Conservation (phyloP, 495 filamentous ascomycete species). For the Emericellopsis terricola region DNA sequence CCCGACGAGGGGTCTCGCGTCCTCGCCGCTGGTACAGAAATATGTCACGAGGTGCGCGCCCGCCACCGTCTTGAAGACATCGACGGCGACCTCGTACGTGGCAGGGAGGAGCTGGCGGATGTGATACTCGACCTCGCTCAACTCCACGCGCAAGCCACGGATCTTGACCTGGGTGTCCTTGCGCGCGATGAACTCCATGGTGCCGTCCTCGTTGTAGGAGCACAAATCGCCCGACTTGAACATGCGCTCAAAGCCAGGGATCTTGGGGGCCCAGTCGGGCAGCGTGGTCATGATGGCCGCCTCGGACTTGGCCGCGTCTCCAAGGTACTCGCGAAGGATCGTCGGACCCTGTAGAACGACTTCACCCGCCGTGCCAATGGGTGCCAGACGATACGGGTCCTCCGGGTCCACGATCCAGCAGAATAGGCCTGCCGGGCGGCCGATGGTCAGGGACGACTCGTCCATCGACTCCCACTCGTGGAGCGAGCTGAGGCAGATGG, state of each 20-base stretch:
- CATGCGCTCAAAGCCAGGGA: constrained; percentile 5
- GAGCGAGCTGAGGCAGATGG: constrained; percentile 9
- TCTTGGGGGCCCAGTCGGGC: constrained; percentile 2
- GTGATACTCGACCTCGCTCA: constrained; percentile 1
- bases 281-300: background rate
- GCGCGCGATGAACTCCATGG: constrained; percentile 19
- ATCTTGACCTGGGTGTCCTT: constrained; percentile 7
- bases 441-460: constrained; percentile 15
- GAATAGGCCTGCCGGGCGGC: constrained; percentile 22
- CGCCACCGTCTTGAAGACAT: constrained; percentile 7
- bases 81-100: constrained; percentile 5
- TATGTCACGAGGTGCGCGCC: constrained; percentile 18
- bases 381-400: constrained; percentile 26
- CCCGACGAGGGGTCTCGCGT: constrained; percentile 12
- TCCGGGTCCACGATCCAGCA: constrained; percentile 29
- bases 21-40: constrained; percentile 10
- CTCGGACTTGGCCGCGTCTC: constrained; percentile 5
- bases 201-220: constrained; percentile 24
- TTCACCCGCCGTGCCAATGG: constrained; percentile 27
- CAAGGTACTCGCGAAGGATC: constrained; percentile 12
- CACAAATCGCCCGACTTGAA: constrained; percentile 26
- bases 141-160: constrained; percentile 1
- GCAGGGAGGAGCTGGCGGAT: background rate
- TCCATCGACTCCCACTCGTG: constrained; percentile 6
- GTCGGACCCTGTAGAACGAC: constrained; percentile 28